A percentile compares a stretch with the other conserved stretches of the same genome.
Evolutionary conservation across 2,329 filamentous ascomycete genomes (phyloP).

Genomic region (Fusarium virguliforme): DNA sequence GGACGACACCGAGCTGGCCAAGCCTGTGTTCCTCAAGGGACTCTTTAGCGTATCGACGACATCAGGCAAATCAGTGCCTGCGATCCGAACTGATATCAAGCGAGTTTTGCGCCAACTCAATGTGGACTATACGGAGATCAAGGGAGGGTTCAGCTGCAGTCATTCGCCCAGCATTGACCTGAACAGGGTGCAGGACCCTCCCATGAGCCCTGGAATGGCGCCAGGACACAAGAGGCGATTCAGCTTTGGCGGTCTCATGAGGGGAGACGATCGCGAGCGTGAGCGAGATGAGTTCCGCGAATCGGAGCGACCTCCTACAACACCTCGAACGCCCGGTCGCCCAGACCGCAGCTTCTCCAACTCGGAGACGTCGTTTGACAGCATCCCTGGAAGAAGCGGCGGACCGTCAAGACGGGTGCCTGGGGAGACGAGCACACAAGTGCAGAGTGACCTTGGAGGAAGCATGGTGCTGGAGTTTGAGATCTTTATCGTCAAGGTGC

Average conservation of each 20-base stretch:
- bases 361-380: slow-evolving; percentile 89
- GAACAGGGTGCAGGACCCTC: slow-evolving; percentile 78
- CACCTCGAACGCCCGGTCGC: slow-evolving; percentile 62
- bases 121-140: slow-evolving; percentile 93
- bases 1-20: slow-evolving; percentile 83
- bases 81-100: slow-evolving; percentile 92
- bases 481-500: slow-evolving; percentile 98
- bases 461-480: slow-evolving; percentile 92
- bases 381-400: slow-evolving; percentile 71
- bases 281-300: slow-evolving; percentile 82
- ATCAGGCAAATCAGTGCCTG: slow-evolving; percentile 87
- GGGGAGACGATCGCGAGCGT: slow-evolving; percentile 73
- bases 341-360: slow-evolving; percentile 83
- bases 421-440: slow-evolving; percentile 92
- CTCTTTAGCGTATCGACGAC: slow-evolving; percentile 98
- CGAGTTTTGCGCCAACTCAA: slow-evolving; percentile 89
- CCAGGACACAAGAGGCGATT: slow-evolving; percentile 82
- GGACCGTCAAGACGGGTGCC: slow-evolving; percentile 72
- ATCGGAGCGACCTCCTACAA: slow-evolving; percentile 61
- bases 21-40: slow-evolving; percentile 95
- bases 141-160: slow-evolving; percentile 91
- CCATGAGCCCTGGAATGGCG: slow-evolving; percentile 70
- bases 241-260: slow-evolving; percentile 80
- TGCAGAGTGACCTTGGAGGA: slow-evolving; percentile 89
- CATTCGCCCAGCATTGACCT: slow-evolving; percentile 92